Conservation (phyloP, 345 rosid genomes). For the Carallia pectinifolia region DNA sequence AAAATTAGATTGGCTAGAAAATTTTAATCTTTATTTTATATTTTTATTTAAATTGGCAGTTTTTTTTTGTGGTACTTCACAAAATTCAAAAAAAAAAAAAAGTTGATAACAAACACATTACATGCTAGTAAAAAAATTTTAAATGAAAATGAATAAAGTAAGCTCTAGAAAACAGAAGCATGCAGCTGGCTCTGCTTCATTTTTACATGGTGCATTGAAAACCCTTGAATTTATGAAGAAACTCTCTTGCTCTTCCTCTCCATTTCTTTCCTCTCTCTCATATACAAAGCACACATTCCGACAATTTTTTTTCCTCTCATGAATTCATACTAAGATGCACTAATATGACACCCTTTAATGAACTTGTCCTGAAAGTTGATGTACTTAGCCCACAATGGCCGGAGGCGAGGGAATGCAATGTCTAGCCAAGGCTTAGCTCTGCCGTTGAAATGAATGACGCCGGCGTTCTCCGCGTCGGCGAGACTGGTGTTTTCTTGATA, state of each 20-base stretch:
- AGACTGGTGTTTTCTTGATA: slow-evolving; percentile 80
- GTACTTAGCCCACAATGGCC: slow-evolving; percentile 82
- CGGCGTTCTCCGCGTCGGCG: slow-evolving; percentile 65
- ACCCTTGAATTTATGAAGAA: slow-evolving; percentile 16
- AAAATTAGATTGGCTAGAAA: too few relatives aligned
- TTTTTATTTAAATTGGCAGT: too few relatives aligned
- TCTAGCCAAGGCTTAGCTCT: slow-evolving; percentile 99
- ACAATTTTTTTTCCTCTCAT: slow-evolving; percentile 8
- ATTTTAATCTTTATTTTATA: too few relatives aligned
- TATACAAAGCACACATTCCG: slow-evolving; percentile 25
- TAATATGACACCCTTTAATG: slow-evolving; percentile 79
- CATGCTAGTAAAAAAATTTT: too few relatives aligned
- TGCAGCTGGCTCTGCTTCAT: slow-evolving; percentile 19
- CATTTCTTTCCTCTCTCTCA: slow-evolving; percentile 10
- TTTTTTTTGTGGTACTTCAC: too few relatives aligned
- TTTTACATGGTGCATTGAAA: slow-evolving; percentile 19
- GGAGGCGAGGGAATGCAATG: slow-evolving; percentile 79
- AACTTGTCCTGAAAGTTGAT: slow-evolving; percentile 83
- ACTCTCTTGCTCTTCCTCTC: slow-evolving; percentile 24
- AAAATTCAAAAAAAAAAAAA: too few relatives aligned
- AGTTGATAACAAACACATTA: too few relatives aligned
- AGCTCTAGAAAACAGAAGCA: neutral
- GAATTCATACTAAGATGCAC: slow-evolving; percentile 43
- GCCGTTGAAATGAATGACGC: slow-evolving; percentile 91
- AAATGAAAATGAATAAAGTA: too few relatives aligned